A percentile compares a stretch with the other conserved stretches of the same genome.
These are phyloP conservation scores for Powellomyces hirtus DNA, from an alignment of 192 early-diverging fungal species.

Conservation along the genomic window DNA sequence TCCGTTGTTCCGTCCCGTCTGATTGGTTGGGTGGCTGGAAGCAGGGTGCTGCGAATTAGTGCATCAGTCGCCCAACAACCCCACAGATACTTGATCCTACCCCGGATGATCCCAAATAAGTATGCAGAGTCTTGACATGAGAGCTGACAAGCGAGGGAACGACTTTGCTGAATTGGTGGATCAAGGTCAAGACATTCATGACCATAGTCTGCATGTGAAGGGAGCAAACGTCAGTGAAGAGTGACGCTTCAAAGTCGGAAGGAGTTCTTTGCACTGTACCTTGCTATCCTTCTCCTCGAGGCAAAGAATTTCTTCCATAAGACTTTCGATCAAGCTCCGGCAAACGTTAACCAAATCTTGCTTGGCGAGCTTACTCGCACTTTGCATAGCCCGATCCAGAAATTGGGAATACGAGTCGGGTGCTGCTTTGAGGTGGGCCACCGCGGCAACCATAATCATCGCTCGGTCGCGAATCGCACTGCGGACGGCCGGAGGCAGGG, in stretches of 20 bases:
- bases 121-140: constrained; percentile 55
- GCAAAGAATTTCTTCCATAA: constrained; percentile 68
- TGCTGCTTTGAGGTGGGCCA: neutral
- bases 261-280: neutral
- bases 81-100: neutral
- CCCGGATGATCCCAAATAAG: constrained; percentile 49
- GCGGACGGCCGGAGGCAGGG: neutral
- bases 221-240: neutral
- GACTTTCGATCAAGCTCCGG: constrained; percentile 68
- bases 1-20: neutral
- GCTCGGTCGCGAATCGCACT: constrained; percentile 27
- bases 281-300: constrained; percentile 53
- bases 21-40: neutral
- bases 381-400: neutral
- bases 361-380: constrained; percentile 2
- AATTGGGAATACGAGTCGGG: neutral
- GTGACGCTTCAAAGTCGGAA: neutral
- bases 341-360: constrained; percentile 52
- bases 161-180: constrained; percentile 46
- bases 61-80: too few species aligned
- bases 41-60: too few species aligned
- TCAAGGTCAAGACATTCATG: constrained; percentile 21
- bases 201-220: constrained; percentile 22
- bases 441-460: constrained; percentile 6
- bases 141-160: constrained; percentile 50